Percentiles rank a stretch among this genome's conserved stretches.
phyloP scores from a whole-genome alignment of 345 rosid species.

The Salix exigua region DNA sequence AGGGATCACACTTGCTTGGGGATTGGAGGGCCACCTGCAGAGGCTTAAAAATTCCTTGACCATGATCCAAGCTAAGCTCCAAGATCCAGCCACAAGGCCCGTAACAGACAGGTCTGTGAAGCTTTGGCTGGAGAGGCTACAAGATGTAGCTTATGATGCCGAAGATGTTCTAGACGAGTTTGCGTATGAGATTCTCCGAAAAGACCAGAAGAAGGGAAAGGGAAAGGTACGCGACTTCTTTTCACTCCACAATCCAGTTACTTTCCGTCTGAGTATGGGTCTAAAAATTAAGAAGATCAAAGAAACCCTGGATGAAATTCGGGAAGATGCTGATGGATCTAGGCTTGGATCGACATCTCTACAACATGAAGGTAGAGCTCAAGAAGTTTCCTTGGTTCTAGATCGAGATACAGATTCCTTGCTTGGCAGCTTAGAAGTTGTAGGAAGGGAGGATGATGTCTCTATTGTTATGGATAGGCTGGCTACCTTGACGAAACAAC shows the following conservation, averaged over 20 bases:
- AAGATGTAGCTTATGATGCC: slow-evolving; percentile 37
- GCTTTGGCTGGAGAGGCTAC: slow-evolving; percentile 89
- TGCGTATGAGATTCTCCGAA: background rate
- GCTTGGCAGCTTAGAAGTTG: background rate
- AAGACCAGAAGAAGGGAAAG: background rate
- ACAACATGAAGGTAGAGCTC: background rate
- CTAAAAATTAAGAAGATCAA: background rate
- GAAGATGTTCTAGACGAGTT: background rate
- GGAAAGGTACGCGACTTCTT: background rate
- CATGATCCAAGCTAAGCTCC: background rate
- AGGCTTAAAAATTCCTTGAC: background rate
- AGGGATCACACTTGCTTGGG: background rate
- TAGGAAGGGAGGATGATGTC: too few species aligned
- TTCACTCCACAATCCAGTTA: background rate
- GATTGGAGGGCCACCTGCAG: background rate
- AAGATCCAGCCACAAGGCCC: background rate
- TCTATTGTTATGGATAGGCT: too few species aligned
- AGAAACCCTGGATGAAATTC: background rate
- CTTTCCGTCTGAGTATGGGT: background rate
- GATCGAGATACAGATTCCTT: background rate
- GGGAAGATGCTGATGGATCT: background rate
- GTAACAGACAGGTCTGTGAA: slow-evolving; percentile 46
- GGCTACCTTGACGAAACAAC: too few species aligned
- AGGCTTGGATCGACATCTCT: background rate
- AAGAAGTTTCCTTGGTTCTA: background rate